Percentiles rank a stretch among this genome's conserved stretches.
Conservation (phyloP, 2,329 filamentous ascomycete species). For the Huntiella moniliformis region DNA sequence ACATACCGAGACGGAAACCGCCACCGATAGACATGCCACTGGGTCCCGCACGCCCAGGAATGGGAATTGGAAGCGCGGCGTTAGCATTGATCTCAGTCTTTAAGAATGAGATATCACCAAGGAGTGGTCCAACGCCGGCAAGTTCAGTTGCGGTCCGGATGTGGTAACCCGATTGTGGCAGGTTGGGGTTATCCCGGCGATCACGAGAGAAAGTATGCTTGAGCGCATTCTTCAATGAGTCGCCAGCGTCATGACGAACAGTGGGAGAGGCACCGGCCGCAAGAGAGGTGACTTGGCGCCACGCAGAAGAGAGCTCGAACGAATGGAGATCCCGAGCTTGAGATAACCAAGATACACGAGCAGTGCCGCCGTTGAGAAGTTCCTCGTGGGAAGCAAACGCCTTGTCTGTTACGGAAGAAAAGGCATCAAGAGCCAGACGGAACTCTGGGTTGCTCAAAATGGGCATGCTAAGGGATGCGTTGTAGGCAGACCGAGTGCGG, state of each 20-base stretch:
- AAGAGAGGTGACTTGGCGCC: constrained; percentile 77
- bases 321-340: constrained; percentile 50
- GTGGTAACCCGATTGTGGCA: constrained; percentile 69
- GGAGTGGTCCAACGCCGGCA: constrained; percentile 68
- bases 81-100: constrained; percentile 79
- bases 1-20: constrained; percentile 60
- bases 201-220: constrained; percentile 68
- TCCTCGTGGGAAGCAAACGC: constrained; percentile 91
- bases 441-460: constrained; percentile 70
- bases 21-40: constrained; percentile 70
- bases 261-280: constrained; percentile 58
- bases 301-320: constrained; percentile 60
- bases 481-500: constrained; percentile 79
- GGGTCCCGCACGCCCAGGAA: constrained; percentile 48
- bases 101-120: constrained; percentile 81
- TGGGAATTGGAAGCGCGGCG: constrained; percentile 51
- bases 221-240: constrained; percentile 75
- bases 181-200: constrained; percentile 62
- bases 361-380: constrained; percentile 55
- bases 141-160: constrained; percentile 61
- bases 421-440: constrained; percentile 57
- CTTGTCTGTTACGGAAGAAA: constrained; percentile 74
- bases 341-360: constrained; percentile 59
- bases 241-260: constrained; percentile 68
- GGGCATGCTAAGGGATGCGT: constrained; percentile 66